A percentile compares a stretch with the other conserved stretches of the same genome.
Conservation (phyloP, 495 filamentous ascomycete genomes). For the Astrothelium macrocarpum region DNA sequence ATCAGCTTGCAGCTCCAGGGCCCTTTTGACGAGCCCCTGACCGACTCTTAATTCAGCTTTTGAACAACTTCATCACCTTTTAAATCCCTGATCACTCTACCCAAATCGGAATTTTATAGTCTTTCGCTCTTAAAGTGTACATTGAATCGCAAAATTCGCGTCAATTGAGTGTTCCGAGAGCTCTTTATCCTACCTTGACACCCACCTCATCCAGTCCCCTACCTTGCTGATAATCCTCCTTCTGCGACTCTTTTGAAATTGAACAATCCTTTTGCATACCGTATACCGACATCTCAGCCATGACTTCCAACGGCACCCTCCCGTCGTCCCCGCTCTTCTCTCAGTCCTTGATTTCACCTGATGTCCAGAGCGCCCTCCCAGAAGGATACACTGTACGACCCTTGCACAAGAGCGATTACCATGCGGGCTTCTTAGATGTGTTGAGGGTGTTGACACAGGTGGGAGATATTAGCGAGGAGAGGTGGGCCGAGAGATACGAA, state of each 20-base stretch:
- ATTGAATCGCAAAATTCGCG: not conserved
- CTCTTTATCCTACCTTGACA: not conserved
- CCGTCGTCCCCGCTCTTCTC: constrained; percentile 60
- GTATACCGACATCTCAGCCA: constrained; percentile 6
- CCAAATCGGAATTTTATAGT: not conserved
- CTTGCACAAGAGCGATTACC: constrained; percentile 66
- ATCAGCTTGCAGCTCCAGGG: not conserved
- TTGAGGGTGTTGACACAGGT: constrained; percentile 87
- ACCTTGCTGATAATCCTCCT: too few species aligned
- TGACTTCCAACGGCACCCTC: constrained; percentile 15
- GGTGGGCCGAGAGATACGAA: constrained; percentile 70
- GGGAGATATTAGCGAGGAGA: constrained; percentile 67
- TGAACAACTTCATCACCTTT: not conserved
- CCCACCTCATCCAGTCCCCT: not conserved
- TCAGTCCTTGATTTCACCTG: constrained; percentile 63
- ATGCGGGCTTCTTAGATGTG: constrained; percentile 74
- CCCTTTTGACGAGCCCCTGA: not conserved
- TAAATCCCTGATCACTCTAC: not conserved
- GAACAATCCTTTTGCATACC: not conserved
- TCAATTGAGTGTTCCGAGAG: not conserved
- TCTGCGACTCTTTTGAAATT: not conserved
- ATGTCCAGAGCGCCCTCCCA: constrained; percentile 61
- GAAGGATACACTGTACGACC: constrained; percentile 75
- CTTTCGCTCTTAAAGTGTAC: not conserved
- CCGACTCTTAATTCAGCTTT: not conserved